Conservation (phyloP, 176 grass and related monocot genomes). For the Bothriochloa decipiens region DNA sequence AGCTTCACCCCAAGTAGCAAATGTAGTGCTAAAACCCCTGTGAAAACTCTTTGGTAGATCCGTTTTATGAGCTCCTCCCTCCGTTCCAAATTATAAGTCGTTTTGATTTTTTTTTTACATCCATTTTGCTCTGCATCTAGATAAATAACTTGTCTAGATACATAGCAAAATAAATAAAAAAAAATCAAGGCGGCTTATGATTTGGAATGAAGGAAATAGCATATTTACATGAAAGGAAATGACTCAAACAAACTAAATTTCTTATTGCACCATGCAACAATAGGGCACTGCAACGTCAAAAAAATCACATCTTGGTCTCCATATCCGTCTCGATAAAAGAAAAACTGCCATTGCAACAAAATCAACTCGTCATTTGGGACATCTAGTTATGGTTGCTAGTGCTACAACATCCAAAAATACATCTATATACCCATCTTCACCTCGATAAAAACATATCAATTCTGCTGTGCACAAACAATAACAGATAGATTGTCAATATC, state of each 20-base stretch:
- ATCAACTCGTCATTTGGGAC: neutral
- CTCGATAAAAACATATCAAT: neutral
- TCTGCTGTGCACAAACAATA: neutral
- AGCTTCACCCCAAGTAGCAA: too few relatives aligned
- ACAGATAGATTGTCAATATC: neutral
- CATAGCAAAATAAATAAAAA: too few relatives aligned
- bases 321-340: neutral
- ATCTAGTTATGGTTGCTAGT: neutral
- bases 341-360: neutral
- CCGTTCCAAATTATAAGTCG: too few relatives aligned
- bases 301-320: neutral
- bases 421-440: neutral
- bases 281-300: neutral
- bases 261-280: neutral
- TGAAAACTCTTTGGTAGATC: too few relatives aligned
- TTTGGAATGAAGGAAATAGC: too few relatives aligned
- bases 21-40: too few relatives aligned
- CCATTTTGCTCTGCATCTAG: too few relatives aligned
- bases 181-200: too few relatives aligned
- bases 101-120: too few relatives aligned
- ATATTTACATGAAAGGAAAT: neutral
- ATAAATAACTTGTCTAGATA: too few relatives aligned
- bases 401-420: too few relatives aligned
- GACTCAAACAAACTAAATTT: neutral
- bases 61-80: too few relatives aligned